Evolutionary conservation across 257 asterid species (phyloP), one percentile per base, ranked within the genome.

Genomic region (Coffea eugenioides): DNA sequence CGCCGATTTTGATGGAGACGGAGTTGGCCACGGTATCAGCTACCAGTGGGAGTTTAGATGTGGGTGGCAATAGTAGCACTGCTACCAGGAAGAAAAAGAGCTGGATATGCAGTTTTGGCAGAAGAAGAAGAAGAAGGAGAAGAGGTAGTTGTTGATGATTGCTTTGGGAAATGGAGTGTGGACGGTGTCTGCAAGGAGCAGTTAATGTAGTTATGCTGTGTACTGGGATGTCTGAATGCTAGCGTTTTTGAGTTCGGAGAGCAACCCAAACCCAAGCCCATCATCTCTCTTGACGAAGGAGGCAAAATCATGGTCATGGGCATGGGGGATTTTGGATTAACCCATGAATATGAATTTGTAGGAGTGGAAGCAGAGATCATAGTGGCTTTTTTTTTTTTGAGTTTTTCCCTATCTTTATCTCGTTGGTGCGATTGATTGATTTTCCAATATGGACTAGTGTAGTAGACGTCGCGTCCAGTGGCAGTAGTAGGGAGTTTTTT

Each of bases 111-210:
- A 64, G 78, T 49, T 16, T 76, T 2, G 31, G 27, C 25, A 77
- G 75, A 23, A 65, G 71, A 5, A 31, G 31, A 31, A 77, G 75
- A 14, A 65, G 71, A 2, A 31, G 31, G 31, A 31, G 31, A 31
- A 14, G 73, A 2, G 51, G 81, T 3, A 20, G 74, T 0, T 49
- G 83, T 6, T 48, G 88, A 43, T 46, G 91, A 75, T 36, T 86
- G 90, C 48, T 86, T 89, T 1, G 97, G 93, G 80, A 88, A 86
- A n/a, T 89, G 83, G 18, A 90, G 90, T 25, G 79, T 27, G 0
- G 94, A 73, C 25, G 97, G 91, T 41, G 92, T 72, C 31, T 94
- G 96, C 54, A 92, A 84, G 5, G 95, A 79, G 85, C 85, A 90
- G 69, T 85, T 84, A 23, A 84, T 72, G 80, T 69, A 74, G 56